Conservation (phyloP, 345 rosid species). For the Lagerstroemia speciosa region DNA sequence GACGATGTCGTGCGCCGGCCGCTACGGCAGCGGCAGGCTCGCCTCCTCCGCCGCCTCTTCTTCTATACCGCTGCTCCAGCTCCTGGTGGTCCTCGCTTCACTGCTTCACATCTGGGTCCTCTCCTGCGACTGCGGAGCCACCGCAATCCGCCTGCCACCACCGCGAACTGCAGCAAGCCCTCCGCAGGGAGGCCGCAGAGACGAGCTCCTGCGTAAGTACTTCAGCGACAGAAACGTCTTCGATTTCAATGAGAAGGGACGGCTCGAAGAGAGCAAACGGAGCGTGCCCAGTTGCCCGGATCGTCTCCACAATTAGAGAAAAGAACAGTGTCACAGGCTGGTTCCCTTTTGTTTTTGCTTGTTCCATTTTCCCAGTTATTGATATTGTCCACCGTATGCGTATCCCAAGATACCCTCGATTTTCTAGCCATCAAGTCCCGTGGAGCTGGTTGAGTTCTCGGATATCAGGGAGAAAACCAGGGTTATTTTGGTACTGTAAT, state of each 20-base stretch:
- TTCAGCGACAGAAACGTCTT: neutral
- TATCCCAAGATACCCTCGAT: constrained; percentile 14
- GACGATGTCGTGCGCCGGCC: constrained; percentile 6
- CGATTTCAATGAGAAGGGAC: neutral
- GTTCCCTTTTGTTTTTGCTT: neutral
- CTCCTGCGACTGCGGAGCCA: constrained; percentile 4
- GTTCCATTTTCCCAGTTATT: neutral
- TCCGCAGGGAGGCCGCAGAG: neutral
- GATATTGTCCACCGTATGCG: no score
- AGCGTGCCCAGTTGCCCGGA: constrained; percentile 21
- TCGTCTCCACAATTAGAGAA: constrained; percentile 16
- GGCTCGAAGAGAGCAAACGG: constrained; percentile 11
- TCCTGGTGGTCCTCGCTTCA: neutral
- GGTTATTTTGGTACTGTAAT: constrained; percentile 11
- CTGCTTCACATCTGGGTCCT: constrained; percentile 1
- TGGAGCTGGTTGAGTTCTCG: neutral
- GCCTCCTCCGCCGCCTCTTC: neutral
- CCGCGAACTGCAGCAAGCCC: neutral
- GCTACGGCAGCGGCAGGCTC: constrained; percentile 7
- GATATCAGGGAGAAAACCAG: constrained; percentile 7
- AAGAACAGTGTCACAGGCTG: no score
- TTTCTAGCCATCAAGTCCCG: constrained; percentile 1
- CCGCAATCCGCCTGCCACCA: neutral
- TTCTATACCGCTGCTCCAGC: constrained; percentile 4
- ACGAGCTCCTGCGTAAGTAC: constrained; percentile 6